These are phyloP conservation scores for Neofusicoccum laricinum DNA, from an alignment of 2,329 filamentous ascomycete species.

Conservation along the genomic window DNA sequence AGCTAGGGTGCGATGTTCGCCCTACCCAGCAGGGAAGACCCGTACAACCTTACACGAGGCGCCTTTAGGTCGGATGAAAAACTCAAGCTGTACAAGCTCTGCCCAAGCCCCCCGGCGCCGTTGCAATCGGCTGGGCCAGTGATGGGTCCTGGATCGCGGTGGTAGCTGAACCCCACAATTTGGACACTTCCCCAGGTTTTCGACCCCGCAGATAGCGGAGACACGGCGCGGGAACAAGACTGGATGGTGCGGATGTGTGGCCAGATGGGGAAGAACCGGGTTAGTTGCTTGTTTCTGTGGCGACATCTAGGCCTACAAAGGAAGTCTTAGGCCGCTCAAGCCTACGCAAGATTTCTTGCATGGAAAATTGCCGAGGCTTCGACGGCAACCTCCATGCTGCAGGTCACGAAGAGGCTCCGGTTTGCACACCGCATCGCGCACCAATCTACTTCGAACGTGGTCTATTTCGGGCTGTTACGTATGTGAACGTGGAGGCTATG, in stretches of 20 bases:
- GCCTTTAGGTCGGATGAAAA: background rate
- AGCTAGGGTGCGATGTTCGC: background rate
- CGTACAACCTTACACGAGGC: background rate
- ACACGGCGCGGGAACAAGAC: background rate
- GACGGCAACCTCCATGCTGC: background rate
- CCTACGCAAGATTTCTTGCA: conserved; percentile 1
- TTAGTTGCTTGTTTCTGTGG: background rate
- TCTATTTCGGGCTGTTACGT: background rate
- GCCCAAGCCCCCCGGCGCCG: background rate
- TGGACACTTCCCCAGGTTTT: background rate
- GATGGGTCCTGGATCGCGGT: background rate
- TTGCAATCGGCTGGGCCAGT: background rate
- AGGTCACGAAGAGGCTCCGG: background rate
- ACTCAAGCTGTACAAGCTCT: conserved; percentile 5
- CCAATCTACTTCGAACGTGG: background rate
- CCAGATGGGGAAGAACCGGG: background rate
- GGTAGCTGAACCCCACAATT: background rate
- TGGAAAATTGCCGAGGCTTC: background rate
- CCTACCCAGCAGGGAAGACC: background rate
- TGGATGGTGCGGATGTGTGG: background rate
- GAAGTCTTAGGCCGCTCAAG: background rate
- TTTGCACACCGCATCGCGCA: background rate
- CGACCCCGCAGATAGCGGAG: conserved; percentile 1
- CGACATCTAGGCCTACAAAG: background rate
- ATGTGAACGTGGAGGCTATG: background rate